Base-by-base conservation (phyloP, 83 land plant species). In the Picea abies region DNA sequence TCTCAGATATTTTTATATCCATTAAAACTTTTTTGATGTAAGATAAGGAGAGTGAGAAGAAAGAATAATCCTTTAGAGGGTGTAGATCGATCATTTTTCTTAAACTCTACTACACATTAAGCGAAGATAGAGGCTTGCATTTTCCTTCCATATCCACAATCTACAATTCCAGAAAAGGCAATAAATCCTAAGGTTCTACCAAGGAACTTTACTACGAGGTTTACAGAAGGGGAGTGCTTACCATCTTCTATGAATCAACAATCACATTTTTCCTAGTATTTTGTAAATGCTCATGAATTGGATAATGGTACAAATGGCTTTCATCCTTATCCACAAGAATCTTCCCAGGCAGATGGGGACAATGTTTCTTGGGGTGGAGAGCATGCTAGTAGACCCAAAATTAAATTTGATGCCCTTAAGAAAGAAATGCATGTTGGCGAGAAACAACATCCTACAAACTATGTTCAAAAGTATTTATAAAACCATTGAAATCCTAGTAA, bases 91-190 rank as follows among this genome's bases (percentile, higher is more conserved):
- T 87, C 96, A 32, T 80, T 96, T n/a, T 93, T 94, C 71, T 79
- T 94, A 82, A 47, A 6, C 52, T 6, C 9, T 0, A 47, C 35
- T 7, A 98, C 88, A 91, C 98, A 98, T 82, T 98, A 98, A 44
- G 96, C 96, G 65, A 82, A 97, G 84, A 88, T 89, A 67, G 94
- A 95, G 85, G 93, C 96, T 67, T 92, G 95, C 86, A 97, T 94
- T 80, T 94, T 94, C 70, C 96, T 94, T 16, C 93, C 91, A 49
- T 64, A 56, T 2, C 16, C 72, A 82, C 82, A 88, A 16, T 52
- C 84, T 68, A 44, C 83, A 47, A 60, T 86, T 68, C 65, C 89
- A 49, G 76, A 85, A 60, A 76, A 85, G 47, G 81, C 87, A 22
- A 52, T 85, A 63, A 78, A 73, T 60, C 79, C 94, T 35, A 85